Evolutionary conservation across 2,329 filamentous ascomycete species (phyloP).

Genomic region (Tricladium varicosporioides): DNA sequence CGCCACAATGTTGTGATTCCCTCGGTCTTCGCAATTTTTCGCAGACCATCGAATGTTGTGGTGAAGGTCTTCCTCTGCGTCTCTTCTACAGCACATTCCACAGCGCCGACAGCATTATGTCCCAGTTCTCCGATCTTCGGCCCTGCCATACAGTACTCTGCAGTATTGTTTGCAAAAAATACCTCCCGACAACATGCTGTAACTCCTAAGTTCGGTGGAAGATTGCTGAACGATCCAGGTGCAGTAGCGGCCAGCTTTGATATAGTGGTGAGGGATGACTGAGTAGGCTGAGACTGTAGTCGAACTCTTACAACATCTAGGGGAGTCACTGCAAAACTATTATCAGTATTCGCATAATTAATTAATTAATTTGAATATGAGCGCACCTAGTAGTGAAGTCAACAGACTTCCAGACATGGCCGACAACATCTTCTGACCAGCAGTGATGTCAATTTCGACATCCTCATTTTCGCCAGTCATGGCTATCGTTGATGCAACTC

Average conservation of each 20-base stretch:
- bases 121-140: conserved; percentile 27
- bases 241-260: conserved; percentile 56
- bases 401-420: conserved; percentile 87
- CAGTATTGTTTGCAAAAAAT: conserved; percentile 88
- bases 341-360: conserved; percentile 7
- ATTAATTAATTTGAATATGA: neutral
- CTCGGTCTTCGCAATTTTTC: conserved; percentile 94
- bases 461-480: conserved; percentile 35
- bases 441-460: conserved; percentile 65
- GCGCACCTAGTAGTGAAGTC: conserved; percentile 79
- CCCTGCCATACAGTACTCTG: conserved; percentile 51
- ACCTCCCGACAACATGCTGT: conserved; percentile 96
- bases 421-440: conserved; percentile 90
- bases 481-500: conserved; percentile 26
- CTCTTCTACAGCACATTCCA: conserved; percentile 84
- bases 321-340: conserved; percentile 68
- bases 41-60: conserved; percentile 86
- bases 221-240: conserved; percentile 55
- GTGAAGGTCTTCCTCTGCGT: conserved; percentile 79
- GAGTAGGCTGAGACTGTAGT: conserved; percentile 75
- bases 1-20: conserved; percentile 85
- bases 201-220: conserved; percentile 82
- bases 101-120: conserved; percentile 42
- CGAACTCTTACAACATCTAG: conserved; percentile 96
- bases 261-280: conserved; percentile 48